Evolutionary conservation across 176 grass and related monocot species (phyloP).

Genomic region (Zea mays): Zm-B73-REFERENCE-NAM-5.0 NC_050100.1:90867501-90868000

Average conservation of each 20-base stretch:
- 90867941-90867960: constrained; percentile 12
- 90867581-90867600: background rate
- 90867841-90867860: constrained; percentile 32
- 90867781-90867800: constrained; percentile 26
- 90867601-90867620: background rate
- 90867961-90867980: background rate
- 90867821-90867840: constrained; percentile 42
- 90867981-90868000: constrained; percentile 10
- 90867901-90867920: background rate
- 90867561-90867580: no score
- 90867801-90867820: constrained; percentile 26
- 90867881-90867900: constrained; percentile 23
- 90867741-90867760: background rate
- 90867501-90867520: background rate
- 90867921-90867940: constrained; percentile 31
- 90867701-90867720: background rate
- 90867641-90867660: no score
- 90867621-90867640: background rate
- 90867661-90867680: background rate
- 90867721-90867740: background rate
- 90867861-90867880: constrained; percentile 31
- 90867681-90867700: background rate
- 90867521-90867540: background rate
- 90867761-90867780: constrained; percentile 21
- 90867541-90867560: background rate